phyloP scores from a whole-genome alignment of 2,329 filamentous ascomycete genomes.

The Neocatenulostroma microsporum region DNA sequence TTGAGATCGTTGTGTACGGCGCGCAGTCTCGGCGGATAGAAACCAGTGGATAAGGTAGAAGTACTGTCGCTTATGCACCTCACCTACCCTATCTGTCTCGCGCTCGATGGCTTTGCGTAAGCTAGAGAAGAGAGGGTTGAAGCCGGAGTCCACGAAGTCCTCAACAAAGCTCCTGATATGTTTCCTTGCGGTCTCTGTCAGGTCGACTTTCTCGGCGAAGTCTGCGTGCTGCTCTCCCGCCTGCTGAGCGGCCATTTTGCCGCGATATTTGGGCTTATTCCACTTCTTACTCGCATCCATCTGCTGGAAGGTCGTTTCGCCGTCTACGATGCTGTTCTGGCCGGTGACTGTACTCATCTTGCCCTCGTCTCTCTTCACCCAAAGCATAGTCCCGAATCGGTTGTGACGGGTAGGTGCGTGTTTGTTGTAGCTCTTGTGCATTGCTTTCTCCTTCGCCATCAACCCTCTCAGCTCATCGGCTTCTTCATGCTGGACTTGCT shows the following conservation, averaged over 20 bases:
- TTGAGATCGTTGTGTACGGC: no score
- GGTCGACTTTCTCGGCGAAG: constrained; percentile 62
- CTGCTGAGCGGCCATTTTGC: no score
- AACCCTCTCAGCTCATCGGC: constrained; percentile 65
- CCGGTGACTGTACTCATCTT: constrained; percentile 82
- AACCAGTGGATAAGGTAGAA: constrained; percentile 95
- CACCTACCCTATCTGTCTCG: constrained; percentile 72
- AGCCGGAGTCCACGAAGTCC: constrained; percentile 89
- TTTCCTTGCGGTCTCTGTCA: constrained; percentile 66
- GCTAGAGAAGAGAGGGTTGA: constrained; percentile 80
- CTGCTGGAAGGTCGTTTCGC: constrained; percentile 66
- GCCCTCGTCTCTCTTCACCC: constrained; percentile 80
- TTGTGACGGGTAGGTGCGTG: constrained; percentile 81
- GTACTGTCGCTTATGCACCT: constrained; percentile 73
- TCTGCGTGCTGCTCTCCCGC: constrained; percentile 54
- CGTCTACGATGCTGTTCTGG: constrained; percentile 71
- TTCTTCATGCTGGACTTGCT: constrained; percentile 60
- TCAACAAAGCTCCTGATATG: constrained; percentile 76
- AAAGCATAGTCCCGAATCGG: constrained; percentile 93
- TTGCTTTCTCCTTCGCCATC: constrained; percentile 74
- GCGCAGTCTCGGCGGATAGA: constrained; percentile 64
- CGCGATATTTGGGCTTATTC: constrained; percentile 62
- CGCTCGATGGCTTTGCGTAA: constrained; percentile 83
- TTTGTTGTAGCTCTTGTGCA: constrained; percentile 68
- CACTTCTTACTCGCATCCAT: constrained; percentile 89